Evolutionary conservation across 2,329 filamentous ascomycete genomes (phyloP).

Genomic region (Aspergillus flavus): DNA sequence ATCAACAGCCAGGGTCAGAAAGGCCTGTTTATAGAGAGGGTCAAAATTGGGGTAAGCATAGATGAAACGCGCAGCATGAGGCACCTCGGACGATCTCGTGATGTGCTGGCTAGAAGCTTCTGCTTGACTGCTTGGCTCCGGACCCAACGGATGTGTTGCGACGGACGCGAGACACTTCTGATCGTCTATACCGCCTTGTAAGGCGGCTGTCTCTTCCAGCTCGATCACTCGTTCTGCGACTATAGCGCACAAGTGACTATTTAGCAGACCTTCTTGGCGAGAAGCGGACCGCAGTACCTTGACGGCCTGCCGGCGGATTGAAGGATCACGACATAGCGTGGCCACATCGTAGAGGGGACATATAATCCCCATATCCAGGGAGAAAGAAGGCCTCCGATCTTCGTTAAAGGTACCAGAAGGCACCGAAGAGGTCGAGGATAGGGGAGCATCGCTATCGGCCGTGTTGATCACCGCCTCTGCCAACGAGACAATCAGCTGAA

Average conservation of each 20-base stretch:
- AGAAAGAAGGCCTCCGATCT: not conserved
- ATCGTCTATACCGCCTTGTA: not conserved
- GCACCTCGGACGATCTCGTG: not conserved
- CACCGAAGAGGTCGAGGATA: not conserved
- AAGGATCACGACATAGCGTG: not conserved
- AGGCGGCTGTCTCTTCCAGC: not conserved
- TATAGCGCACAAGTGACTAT: not conserved
- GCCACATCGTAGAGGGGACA: not conserved
- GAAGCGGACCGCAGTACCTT: not conserved
- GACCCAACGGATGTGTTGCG: too few relatives aligned
- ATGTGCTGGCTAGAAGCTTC: not conserved
- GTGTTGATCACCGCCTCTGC: not conserved
- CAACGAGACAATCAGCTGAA: not conserved
- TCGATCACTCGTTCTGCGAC: not conserved
- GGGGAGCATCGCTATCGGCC: not conserved
- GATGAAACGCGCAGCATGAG: not conserved
- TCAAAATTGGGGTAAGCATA: not conserved
- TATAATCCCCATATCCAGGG: not conserved
- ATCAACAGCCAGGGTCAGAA: not conserved
- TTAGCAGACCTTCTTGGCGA: not conserved
- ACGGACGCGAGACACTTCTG: too few relatives aligned
- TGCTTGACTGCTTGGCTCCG: not conserved
- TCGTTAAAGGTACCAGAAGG: too few relatives aligned
- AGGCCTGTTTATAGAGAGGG: not conserved
- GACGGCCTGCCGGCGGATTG: not conserved